Conservation (phyloP, 768 basidiomycete genomes). For the Guyanaporus albipodus region DNA sequence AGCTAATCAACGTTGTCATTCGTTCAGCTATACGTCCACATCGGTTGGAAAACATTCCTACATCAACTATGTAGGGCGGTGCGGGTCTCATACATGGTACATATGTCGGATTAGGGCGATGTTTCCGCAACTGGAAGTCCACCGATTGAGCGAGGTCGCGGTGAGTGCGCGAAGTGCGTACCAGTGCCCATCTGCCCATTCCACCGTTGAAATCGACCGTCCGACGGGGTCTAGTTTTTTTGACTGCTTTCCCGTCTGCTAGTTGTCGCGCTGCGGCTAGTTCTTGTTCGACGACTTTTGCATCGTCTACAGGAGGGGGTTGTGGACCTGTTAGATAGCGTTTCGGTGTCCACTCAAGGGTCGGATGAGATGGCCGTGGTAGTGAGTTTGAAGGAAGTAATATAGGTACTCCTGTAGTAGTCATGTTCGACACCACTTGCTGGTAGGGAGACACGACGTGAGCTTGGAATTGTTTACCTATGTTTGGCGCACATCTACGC, state of each 20-base stretch:
- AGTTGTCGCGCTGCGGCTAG: constrained; percentile 67
- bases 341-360: constrained; percentile 73
- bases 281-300: constrained; percentile 72
- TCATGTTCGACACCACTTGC: constrained; percentile 10
- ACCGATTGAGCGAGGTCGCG: too few relatives aligned
- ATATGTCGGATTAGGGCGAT: constrained; percentile 76
- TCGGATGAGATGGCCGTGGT: constrained; percentile 36
- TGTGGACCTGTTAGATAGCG: constrained; percentile 63
- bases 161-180: constrained; percentile 44
- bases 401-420: constrained; percentile 42
- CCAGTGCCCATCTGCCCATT: constrained; percentile 81
- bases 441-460: too few relatives aligned
- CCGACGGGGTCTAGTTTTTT: constrained; percentile 88
- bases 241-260: constrained; percentile 77
- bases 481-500: too few relatives aligned
- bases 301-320: constrained; percentile 77
- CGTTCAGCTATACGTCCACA: constrained; percentile 21
- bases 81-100: constrained; percentile 76
- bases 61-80: constrained; percentile 87
- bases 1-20: constrained; percentile 50
- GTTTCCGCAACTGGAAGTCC: constrained; percentile 56
- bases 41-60: constrained; percentile 38
- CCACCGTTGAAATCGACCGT: constrained; percentile 95
- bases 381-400: constrained; percentile 48
- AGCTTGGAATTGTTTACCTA: not conserved